phyloP scores from a whole-genome alignment of 2,329 filamentous ascomycete species.

The Cryoendolithus antarcticus region DNA sequence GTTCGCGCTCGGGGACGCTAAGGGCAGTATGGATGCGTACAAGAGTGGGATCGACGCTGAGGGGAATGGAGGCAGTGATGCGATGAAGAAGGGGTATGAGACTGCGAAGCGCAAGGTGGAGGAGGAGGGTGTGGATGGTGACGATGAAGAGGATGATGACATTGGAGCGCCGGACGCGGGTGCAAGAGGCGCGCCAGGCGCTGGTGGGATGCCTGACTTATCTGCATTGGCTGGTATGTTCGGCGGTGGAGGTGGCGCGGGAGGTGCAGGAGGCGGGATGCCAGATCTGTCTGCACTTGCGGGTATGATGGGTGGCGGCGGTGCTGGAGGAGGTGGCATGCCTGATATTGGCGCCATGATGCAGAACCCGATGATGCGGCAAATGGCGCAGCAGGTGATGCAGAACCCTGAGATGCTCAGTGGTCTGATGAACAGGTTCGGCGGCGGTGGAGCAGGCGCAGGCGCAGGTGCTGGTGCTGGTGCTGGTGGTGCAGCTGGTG shows the following conservation, averaged over 20 bases:
- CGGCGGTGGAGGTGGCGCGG: conserved; percentile 36
- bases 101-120: conserved; percentile 81
- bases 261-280: conserved; percentile 61
- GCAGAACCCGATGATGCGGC: conserved; percentile 96
- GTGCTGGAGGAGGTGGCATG: conserved; percentile 62
- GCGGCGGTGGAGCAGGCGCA: conserved; percentile 33
- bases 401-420: conserved; percentile 86
- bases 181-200: conserved; percentile 34
- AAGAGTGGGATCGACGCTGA: conserved; percentile 84
- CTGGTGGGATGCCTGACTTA: conserved; percentile 33
- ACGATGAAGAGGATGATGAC: conserved; percentile 26
- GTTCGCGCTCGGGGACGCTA: conserved; percentile 82
- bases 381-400: conserved; percentile 96
- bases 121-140: conserved; percentile 48
- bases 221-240: conserved; percentile 32
- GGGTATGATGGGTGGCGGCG: conserved; percentile 56
- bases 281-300: conserved; percentile 57
- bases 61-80: conserved; percentile 84
- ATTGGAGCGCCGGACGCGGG: conserved; percentile 5
- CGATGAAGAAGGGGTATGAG: conserved; percentile 95
- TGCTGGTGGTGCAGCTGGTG: conserved; percentile 17
- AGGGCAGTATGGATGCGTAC: conserved; percentile 91
- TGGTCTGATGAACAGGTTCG: conserved; percentile 87
- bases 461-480: conserved; percentile 18
- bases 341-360: conserved; percentile 79